A percentile compares a stretch with the other conserved stretches of the same genome.
These are phyloP conservation scores for Straminergon stramineum DNA, from an alignment of 225 moss, liverwort and hornwort genomes.

Conservation along the genomic window DNA sequence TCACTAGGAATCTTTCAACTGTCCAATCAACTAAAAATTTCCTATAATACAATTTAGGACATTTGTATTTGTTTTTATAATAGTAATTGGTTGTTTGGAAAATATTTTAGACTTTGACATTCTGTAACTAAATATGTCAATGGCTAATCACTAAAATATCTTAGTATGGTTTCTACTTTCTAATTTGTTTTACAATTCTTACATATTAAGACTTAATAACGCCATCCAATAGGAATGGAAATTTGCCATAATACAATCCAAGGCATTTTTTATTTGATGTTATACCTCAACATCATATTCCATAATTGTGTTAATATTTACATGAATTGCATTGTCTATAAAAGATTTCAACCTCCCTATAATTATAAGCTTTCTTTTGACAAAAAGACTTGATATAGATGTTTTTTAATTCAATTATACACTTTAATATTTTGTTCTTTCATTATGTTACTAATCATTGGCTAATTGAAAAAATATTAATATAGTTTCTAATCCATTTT, in stretches of 20 bases:
- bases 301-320: background rate
- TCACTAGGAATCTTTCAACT: background rate
- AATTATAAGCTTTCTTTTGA: background rate
- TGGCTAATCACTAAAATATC: background rate
- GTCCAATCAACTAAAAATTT: background rate
- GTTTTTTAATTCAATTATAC: background rate
- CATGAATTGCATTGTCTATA: background rate
- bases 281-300: background rate
- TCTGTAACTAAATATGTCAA: fast-evolving
- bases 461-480: background rate
- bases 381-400: background rate
- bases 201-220: background rate
- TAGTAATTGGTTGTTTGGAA: background rate
- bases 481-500: background rate
- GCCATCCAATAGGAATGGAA: background rate
- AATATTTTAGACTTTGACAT: background rate
- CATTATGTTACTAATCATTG: background rate
- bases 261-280: background rate
- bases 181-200: background rate
- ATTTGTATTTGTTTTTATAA: background rate
- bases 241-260: background rate
- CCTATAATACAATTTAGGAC: background rate
- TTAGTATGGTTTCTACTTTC: background rate
- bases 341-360: background rate
- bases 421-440: background rate